Base-by-base conservation (phyloP, 768 basidiomycete genomes). In the Sporobolomyces phaffii region DNA sequence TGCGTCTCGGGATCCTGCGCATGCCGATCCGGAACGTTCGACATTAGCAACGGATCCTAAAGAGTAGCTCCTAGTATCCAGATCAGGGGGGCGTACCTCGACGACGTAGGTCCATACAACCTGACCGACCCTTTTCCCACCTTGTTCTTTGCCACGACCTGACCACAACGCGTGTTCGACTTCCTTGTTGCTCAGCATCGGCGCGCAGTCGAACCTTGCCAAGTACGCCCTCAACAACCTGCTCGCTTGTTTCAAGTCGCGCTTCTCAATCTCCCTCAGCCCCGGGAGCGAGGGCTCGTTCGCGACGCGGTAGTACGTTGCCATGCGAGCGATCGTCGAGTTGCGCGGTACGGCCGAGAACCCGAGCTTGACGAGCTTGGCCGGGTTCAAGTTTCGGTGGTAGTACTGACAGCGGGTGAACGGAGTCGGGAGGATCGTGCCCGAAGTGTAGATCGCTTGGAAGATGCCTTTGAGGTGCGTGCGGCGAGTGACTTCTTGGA, bases 71-170 rank as follows among this genome's bases (percentile, higher is more conserved):
- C n/a, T n/a, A n/a, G n/a, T n/a, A n/a, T n/a, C n/a, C n/a, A n/a
- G n/a, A n/a, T n/a, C n/a, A n/a, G 33, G 22, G 11, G 24, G n/a
- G 18, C 10, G 58, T 64, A 87, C 94, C 84, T 98, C 93, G 50
- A 96, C 89, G 36, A 99, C 93, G 74, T 94, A 98, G 4, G 88
- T 81, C 93, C 93, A 99, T 3, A 89, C 87, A 33, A 98, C 94
- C 76, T 98, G 96, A 2, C 85, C 85, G 11, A 83, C 79, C 70
- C 89, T 81, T 75, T 86, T 75, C 74, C 76, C 83, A 78, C 67
- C 77, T 53, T 82, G 82, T 17, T 78, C 74, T 43, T 78, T 81
- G 62, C 91, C 96, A 49, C 81, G 81, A 7, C 96, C 96, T 73
- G 90, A 90, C 73, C 92, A 79, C 77, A 98, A 86, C 69, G 91